Conservation (phyloP, 2,329 filamentous ascomycete genomes). For the Stachybotrys echinatus region DNA sequence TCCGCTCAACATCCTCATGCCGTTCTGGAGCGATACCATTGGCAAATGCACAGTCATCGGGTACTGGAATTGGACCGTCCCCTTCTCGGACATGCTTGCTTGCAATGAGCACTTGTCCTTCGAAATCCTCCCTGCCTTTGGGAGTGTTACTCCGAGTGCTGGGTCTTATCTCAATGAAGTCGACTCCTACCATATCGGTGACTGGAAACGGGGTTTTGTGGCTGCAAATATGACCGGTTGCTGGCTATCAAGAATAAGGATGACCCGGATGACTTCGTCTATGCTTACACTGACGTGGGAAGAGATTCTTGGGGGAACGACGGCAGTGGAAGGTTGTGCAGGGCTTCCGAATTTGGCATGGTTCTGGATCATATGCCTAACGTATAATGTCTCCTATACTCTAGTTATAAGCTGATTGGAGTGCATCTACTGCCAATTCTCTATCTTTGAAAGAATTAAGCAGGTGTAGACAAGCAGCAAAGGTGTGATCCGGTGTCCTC, state of each 20-base stretch:
- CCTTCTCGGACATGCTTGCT: conserved; percentile 1
- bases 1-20: conserved; percentile 12
- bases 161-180: conserved; percentile 42
- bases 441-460: no score
- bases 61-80: conserved; percentile 4
- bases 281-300: conserved; percentile 15
- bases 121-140: conserved; percentile 23
- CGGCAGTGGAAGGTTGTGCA: not conserved
- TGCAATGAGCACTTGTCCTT: conserved; percentile 20
- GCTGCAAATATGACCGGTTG: conserved; percentile 27
- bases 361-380: no score
- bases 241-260: conserved; percentile 37
- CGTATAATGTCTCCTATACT: no score
- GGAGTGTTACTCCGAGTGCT: conserved; percentile 28
- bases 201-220: conserved; percentile 5
- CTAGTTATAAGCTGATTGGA: no score
- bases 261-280: conserved; percentile 36
- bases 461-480: no score
- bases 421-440: no score
- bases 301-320: not conserved
- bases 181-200: conserved; percentile 19
- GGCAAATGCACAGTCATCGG: conserved; percentile 5
- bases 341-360: not conserved
- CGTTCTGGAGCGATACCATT: conserved; percentile 13
- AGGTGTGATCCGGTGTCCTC: no score